These are phyloP conservation scores for Sarcomyxa edulis DNA, from an alignment of 768 basidiomycete species.

Conservation along the genomic window DNA sequence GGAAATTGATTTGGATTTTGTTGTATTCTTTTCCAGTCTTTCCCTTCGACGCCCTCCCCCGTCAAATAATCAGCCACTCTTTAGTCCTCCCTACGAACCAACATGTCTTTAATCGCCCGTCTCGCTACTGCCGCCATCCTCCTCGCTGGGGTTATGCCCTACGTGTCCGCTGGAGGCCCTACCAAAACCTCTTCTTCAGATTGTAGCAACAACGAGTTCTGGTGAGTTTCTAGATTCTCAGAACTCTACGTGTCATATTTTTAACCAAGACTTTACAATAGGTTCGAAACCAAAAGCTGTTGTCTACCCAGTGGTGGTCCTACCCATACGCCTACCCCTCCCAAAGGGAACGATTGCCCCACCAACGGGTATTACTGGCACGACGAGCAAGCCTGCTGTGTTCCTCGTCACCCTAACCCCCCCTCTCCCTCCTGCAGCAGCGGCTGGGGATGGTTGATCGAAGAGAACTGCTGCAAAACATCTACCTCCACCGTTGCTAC, in stretches of 20 bases:
- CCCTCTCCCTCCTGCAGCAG: constrained; percentile 47
- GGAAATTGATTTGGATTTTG: too few relatives aligned
- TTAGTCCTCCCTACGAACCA: constrained; percentile 20
- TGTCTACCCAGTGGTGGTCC: constrained; percentile 10
- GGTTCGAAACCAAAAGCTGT: constrained; percentile 20
- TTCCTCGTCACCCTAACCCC: constrained; percentile 38
- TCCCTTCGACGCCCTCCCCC: constrained; percentile 15
- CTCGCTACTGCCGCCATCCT: constrained; percentile 31
- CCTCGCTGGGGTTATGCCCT: constrained; percentile 41
- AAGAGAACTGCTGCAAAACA: constrained; percentile 37
- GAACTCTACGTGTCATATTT: neutral
- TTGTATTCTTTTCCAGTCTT: constrained; percentile 12
- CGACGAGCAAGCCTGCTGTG: constrained; percentile 40
- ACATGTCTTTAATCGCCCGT: constrained; percentile 30
- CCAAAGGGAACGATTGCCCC: constrained; percentile 9
- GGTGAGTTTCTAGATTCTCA: constrained; percentile 16
- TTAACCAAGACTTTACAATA: constrained; percentile 5
- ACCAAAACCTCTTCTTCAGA: too few relatives aligned
- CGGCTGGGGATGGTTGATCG: constrained; percentile 40
- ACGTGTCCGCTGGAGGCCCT: constrained; percentile 16
- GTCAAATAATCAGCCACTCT: constrained; percentile 23
- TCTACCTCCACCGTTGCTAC: constrained; percentile 23
- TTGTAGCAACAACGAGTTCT: constrained; percentile 26
- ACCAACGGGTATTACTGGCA: constrained; percentile 7
- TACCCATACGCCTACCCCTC: constrained; percentile 6